Conservation (phyloP, 2,329 filamentous ascomycete genomes). For the Claviceps maximensis region DNA sequence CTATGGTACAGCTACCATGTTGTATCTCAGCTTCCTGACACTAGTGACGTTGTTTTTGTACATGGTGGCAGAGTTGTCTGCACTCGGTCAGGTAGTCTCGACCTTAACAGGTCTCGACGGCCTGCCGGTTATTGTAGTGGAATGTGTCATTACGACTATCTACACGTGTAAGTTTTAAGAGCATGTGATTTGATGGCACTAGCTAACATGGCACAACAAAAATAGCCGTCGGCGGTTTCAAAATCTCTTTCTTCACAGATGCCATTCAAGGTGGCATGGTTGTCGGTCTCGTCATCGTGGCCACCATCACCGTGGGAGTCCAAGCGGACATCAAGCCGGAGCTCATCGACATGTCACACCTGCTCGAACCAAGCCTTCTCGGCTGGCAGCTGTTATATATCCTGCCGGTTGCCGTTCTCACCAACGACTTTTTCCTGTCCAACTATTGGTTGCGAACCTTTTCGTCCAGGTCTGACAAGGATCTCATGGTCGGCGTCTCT, state of each 20-base stretch:
- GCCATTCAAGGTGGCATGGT: slow-evolving; percentile 73
- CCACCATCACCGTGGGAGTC: slow-evolving; percentile 63
- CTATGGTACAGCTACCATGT: slow-evolving; percentile 54
- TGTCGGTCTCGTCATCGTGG: slow-evolving; percentile 58
- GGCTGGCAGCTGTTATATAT: slow-evolving; percentile 84
- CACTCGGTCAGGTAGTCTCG: slow-evolving; percentile 65
- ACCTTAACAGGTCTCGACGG: slow-evolving; percentile 62
- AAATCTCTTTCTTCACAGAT: slow-evolving; percentile 73
- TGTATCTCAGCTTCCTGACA: slow-evolving; percentile 67
- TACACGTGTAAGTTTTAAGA: slow-evolving; percentile 51
- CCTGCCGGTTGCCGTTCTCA: slow-evolving; percentile 64
- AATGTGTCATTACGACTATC: slow-evolving; percentile 65
- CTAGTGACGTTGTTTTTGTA: slow-evolving; percentile 74
- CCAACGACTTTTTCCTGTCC: slow-evolving; percentile 78
- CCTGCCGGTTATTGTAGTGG: slow-evolving; percentile 62
- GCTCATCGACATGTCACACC: slow-evolving; percentile 54
- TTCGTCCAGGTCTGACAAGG: slow-evolving; percentile 63
- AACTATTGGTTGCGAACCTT: slow-evolving; percentile 79
- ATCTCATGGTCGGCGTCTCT: slow-evolving; percentile 62
- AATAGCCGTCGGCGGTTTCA: slow-evolving; percentile 65
- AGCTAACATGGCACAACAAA: too few relatives aligned
- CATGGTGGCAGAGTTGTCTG: slow-evolving; percentile 75
- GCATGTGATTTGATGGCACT: too few relatives aligned
- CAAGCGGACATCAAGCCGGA: slow-evolving; percentile 58
- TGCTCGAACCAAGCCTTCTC: slow-evolving; percentile 55